These are phyloP conservation scores for Plasmodium knowlesi DNA, from an alignment of 169 alveolate species.

Conservation along the genomic window DNA sequence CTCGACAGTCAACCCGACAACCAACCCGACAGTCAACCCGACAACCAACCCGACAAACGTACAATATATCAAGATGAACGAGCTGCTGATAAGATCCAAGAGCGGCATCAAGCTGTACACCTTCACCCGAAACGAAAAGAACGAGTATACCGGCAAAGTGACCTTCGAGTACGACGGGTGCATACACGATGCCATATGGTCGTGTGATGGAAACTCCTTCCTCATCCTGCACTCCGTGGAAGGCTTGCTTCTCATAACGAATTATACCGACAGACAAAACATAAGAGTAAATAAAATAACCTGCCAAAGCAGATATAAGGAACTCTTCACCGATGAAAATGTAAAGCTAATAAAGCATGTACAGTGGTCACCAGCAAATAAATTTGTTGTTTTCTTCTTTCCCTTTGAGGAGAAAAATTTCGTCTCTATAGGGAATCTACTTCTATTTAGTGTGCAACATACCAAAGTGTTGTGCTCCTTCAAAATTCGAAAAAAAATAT, in stretches of 20 bases:
- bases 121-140: constrained; percentile 19
- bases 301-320: constrained; percentile 14
- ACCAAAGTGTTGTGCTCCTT: constrained; percentile 32
- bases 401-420: constrained; percentile 41
- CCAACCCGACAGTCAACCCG: no score
- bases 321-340: constrained; percentile 27
- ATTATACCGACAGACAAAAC: neutral
- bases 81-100: constrained; percentile 39
- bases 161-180: constrained; percentile 59
- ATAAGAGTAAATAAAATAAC: neutral
- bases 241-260: constrained; percentile 23
- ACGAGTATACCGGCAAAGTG: constrained; percentile 4
- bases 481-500: constrained; percentile 39
- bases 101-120: constrained; percentile 53
- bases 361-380: constrained; percentile 65
- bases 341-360: constrained; percentile 44
- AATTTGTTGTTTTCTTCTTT: constrained; percentile 39
- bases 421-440: constrained; percentile 5
- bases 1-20: no score
- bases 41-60: no score
- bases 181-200: constrained; percentile 68
- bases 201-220: constrained; percentile 49
- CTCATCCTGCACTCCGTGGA: constrained; percentile 41
- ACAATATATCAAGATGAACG: constrained; percentile 40
- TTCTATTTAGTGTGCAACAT: constrained; percentile 17